Percentiles rank a stretch among this genome's conserved stretches.
Evolutionary conservation across 2,329 filamentous ascomycete species (phyloP).

Genomic region (Fusarium beomiforme): DNA sequence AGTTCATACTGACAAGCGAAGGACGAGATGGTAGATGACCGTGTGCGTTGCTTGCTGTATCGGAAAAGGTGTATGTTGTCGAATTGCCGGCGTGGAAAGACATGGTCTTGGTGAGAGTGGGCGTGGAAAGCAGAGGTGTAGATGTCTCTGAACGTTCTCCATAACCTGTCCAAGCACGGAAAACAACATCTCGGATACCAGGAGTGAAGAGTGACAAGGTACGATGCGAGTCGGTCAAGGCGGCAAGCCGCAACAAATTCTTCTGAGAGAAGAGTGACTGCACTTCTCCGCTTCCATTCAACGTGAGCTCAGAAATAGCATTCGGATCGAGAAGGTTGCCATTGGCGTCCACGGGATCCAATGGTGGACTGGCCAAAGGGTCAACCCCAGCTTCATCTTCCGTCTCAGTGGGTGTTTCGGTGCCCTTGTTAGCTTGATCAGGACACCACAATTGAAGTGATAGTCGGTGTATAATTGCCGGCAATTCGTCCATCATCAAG

Average conservation of each 20-base stretch:
- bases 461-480: constrained; percentile 93
- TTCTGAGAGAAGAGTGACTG: constrained; percentile 96
- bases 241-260: constrained; percentile 84
- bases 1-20: constrained; percentile 70
- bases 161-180: constrained; percentile 88
- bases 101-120: constrained; percentile 69
- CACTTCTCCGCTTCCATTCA: constrained; percentile 82
- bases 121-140: constrained; percentile 58
- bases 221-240: constrained; percentile 86
- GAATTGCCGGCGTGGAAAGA: constrained; percentile 67
- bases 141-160: constrained; percentile 73
- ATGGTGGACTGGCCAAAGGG: constrained; percentile 81
- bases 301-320: constrained; percentile 78
- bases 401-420: constrained; percentile 58
- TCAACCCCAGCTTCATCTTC: constrained; percentile 73
- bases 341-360: constrained; percentile 83
- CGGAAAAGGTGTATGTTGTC: constrained; percentile 79
- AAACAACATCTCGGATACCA: constrained; percentile 88
- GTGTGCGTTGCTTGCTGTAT: constrained; percentile 71
- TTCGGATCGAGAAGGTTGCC: constrained; percentile 80
- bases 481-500: constrained; percentile 97
- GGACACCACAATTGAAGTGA: constrained; percentile 91
- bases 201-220: constrained; percentile 93
- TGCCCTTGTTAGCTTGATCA: constrained; percentile 71
- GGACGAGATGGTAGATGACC: constrained; percentile 74